Conservation (phyloP, 148 eudicot species). For the Simmondsia chinensis region DNA sequence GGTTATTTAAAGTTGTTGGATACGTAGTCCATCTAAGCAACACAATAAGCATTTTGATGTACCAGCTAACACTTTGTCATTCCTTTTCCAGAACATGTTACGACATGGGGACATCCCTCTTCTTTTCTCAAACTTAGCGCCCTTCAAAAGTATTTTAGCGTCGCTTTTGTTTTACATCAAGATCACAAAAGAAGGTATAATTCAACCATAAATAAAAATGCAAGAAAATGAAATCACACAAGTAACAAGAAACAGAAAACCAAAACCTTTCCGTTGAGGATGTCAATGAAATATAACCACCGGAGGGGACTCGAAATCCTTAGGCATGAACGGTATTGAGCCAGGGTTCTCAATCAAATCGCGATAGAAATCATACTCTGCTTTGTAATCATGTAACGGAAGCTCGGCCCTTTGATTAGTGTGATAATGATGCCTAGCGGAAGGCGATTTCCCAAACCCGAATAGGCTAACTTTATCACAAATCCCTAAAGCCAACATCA, state of each 20-base stretch:
- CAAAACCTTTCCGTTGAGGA: not conserved
- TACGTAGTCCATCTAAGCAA: too few species aligned
- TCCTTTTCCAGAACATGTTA: too few species aligned
- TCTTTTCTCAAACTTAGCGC: too few species aligned
- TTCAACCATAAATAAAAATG: not conserved
- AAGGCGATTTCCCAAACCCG: constrained; percentile 70
- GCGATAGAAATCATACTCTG: constrained; percentile 75
- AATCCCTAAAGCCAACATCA: constrained; percentile 66
- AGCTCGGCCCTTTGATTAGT: constrained; percentile 82
- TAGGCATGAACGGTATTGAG: constrained; percentile 54
- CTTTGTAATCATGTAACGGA: constrained; percentile 63
- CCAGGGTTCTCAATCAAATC: constrained; percentile 55
- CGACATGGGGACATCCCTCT: too few species aligned
- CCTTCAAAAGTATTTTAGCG: too few species aligned
- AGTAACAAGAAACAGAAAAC: constrained; percentile 3
- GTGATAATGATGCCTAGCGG: constrained; percentile 81
- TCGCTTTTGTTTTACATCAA: too few species aligned
- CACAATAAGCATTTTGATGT: too few species aligned
- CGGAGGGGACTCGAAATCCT: constrained; percentile 63
- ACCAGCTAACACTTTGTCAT: too few species aligned
- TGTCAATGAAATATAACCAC: constrained; percentile 54
- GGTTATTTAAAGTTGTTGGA: too few species aligned
- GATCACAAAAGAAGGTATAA: too few species aligned
- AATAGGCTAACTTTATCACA: constrained; percentile 70
- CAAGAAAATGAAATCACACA: too few species aligned